Conservation (phyloP, 768 basidiomycete species). For the Termitomyces sp. region DNA sequence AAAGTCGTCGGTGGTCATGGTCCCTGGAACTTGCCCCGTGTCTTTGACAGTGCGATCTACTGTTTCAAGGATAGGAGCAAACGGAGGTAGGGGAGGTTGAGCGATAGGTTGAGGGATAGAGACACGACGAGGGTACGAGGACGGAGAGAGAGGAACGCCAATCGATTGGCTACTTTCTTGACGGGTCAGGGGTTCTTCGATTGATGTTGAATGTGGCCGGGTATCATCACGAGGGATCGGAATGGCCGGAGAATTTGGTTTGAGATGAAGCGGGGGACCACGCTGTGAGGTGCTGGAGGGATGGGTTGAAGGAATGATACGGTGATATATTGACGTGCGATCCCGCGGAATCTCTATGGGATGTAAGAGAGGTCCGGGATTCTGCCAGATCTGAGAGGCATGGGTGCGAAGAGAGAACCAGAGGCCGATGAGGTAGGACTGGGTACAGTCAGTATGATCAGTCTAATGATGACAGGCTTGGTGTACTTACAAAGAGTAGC, state of each 20-base stretch:
- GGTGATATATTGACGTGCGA: constrained; percentile 67
- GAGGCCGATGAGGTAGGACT: constrained; percentile 96
- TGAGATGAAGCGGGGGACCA: constrained; percentile 38
- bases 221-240: constrained; percentile 23
- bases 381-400: constrained; percentile 99
- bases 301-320: constrained; percentile 34
- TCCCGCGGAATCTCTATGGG: constrained; percentile 58
- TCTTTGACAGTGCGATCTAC: constrained; percentile 78
- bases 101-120: constrained; percentile 62
- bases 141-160: constrained; percentile 37
- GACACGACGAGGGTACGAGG: constrained; percentile 43
- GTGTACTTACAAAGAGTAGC: constrained; percentile 74
- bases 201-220: constrained; percentile 9
- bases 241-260: constrained; percentile 37
- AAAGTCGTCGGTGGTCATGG: constrained; percentile 83
- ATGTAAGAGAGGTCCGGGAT: constrained; percentile 82
- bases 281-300: constrained; percentile 21
- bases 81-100: constrained; percentile 32
- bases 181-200: constrained; percentile 6
- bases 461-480: background rate
- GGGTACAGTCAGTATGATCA: background rate
- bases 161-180: constrained; percentile 5
- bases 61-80: constrained; percentile 71
- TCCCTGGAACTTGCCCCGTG: constrained; percentile 55
- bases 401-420: constrained; percentile 99